A percentile compares a stretch with the other conserved stretches of the same genome.
These are phyloP conservation scores for Glycyrrhiza uralensis DNA, from an alignment of 306 rosid species.

Conservation along the genomic window DNA sequence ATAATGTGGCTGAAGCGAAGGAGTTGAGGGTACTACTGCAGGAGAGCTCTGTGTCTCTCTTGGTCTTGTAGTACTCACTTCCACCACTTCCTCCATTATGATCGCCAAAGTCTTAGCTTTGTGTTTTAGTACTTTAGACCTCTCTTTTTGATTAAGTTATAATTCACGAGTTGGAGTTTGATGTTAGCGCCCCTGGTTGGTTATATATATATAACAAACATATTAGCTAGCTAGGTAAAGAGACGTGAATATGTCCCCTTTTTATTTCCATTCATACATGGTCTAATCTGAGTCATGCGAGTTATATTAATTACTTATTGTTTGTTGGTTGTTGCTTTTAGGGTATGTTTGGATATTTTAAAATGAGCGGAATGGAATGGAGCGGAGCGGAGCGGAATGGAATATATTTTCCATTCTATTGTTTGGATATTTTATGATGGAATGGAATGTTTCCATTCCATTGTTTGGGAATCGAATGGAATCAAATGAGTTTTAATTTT, in stretches of 20 bases:
- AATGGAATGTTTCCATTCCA: too few species aligned
- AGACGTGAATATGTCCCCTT: neutral
- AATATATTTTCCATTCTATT: too few species aligned
- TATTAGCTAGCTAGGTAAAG: too few species aligned
- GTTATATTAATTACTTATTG: too few species aligned
- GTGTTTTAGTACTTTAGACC: neutral
- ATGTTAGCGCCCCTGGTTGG: neutral
- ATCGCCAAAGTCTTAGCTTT: neutral
- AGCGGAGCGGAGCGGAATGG: too few species aligned
- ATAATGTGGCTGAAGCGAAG: constrained; percentile 2
- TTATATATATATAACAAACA: neutral
- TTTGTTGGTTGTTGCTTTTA: neutral
- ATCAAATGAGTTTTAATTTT: too few species aligned
- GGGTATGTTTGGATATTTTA: too few species aligned
- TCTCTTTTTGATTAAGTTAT: neutral
- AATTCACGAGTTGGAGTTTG: neutral
- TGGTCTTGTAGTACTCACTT: constrained; percentile 9
- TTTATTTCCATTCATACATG: neutral
- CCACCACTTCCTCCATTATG: constrained; percentile 32
- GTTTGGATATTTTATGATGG: too few species aligned
- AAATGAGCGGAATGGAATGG: too few species aligned
- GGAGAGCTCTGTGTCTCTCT: neutral
- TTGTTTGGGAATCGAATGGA: too few species aligned
- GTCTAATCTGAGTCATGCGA: neutral
- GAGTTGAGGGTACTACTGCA: neutral